A percentile compares a stretch with the other conserved stretches of the same genome.
These are phyloP conservation scores for Aspergillus affinis DNA, from an alignment of 495 filamentous ascomycete genomes.

Conservation along the genomic window DNA sequence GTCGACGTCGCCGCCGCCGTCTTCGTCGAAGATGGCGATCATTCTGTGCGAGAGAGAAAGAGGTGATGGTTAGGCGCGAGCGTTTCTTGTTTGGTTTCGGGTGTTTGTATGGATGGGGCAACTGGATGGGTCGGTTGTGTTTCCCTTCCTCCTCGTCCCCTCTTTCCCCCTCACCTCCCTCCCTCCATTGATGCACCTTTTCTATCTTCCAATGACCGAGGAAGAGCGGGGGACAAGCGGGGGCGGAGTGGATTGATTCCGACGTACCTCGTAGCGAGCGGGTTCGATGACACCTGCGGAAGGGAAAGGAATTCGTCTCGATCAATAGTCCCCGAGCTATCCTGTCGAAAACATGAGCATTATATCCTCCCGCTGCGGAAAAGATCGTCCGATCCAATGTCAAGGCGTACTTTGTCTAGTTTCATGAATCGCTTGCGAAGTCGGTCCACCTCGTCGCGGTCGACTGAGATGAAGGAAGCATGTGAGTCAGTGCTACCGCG, in stretches of 20 bases:
- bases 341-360: conserved; percentile 50
- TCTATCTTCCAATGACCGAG: too few relatives aligned
- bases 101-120: too few relatives aligned
- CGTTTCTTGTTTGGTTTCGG: background rate
- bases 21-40: conserved; percentile 99
- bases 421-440: conserved; percentile 99
- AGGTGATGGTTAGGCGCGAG: background rate
- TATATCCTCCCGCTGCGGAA: background rate
- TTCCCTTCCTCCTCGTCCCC: too few relatives aligned
- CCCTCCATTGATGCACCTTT: too few relatives aligned
- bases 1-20: conserved; percentile 96
- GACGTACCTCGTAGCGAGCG: conserved; percentile 82
- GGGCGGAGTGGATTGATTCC: background rate
- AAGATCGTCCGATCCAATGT: background rate
- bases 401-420: conserved; percentile 77
- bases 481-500: conserved; percentile 9
- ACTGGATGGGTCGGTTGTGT: background rate
- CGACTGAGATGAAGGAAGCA: conserved; percentile 56
- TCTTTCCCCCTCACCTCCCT: too few relatives aligned
- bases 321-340: conserved; percentile 96
- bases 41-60: conserved; percentile 55
- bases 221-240: too few relatives aligned
- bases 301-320: conserved; percentile 97
- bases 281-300: conserved; percentile 97
- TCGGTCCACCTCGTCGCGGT: conserved; percentile 93